These are phyloP conservation scores for Penicillium aurantiogriseum DNA, from an alignment of 2,329 filamentous ascomycete species.

Conservation along the genomic window DNA sequence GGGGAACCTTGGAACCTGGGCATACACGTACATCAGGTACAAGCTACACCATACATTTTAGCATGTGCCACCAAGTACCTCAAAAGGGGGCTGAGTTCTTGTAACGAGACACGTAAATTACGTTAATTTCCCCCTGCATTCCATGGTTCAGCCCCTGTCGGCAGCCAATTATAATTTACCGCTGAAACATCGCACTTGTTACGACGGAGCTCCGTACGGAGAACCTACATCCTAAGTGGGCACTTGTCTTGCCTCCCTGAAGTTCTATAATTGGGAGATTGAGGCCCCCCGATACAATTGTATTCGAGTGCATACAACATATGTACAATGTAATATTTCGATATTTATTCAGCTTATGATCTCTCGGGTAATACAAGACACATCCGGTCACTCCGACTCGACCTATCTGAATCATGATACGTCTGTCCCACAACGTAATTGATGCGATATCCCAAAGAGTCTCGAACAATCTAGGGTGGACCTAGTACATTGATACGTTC, in stretches of 20 bases:
- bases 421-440: not conserved
- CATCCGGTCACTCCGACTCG: not conserved
- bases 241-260: not conserved
- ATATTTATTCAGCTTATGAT: not conserved
- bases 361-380: not conserved
- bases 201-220: not conserved
- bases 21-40: conserved; percentile 1
- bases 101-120: conserved; percentile 9
- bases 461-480: conserved; percentile 7
- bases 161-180: not conserved
- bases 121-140: conserved; percentile 16
- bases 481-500: not conserved
- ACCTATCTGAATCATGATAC: not conserved
- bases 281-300: not conserved
- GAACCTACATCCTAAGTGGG: not conserved
- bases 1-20: not conserved
- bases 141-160: conserved; percentile 2
- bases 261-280: not conserved
- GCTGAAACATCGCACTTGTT: not conserved
- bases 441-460: not conserved
- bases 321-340: too few relatives aligned
- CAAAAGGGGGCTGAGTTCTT: not conserved
- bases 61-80: conserved; percentile 1
- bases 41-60: not conserved
- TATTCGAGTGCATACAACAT: not conserved